Percentiles rank a stretch among this genome's conserved stretches.
These are phyloP conservation scores for Hypoxylon crocopeplum DNA, from an alignment of 495 filamentous ascomycete genomes.

Conservation along the genomic window DNA sequence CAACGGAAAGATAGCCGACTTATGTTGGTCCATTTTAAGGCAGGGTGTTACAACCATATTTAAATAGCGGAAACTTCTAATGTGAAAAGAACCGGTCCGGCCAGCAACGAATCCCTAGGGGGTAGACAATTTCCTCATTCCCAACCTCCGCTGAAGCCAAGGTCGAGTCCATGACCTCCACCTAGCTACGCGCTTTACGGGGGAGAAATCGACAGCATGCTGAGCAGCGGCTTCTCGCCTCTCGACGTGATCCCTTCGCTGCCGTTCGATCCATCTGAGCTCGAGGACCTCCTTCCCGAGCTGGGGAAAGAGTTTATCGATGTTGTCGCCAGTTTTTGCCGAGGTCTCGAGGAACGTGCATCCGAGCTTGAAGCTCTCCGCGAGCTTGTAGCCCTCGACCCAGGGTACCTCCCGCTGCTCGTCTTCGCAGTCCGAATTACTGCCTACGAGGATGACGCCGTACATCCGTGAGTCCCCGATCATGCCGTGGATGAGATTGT, in stretches of 20 bases:
- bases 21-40: too few relatives aligned
- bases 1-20: too few relatives aligned
- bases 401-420: constrained; percentile 37
- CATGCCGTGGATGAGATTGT: constrained; percentile 40
- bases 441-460: constrained; percentile 47
- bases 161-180: constrained; percentile 33
- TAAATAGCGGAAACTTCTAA: too few relatives aligned
- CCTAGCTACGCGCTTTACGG: constrained; percentile 14
- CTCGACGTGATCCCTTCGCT: background rate
- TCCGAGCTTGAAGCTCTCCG: constrained; percentile 24
- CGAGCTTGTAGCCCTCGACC: constrained; percentile 38
- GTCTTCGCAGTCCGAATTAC: constrained; percentile 41
- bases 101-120: constrained; percentile 11
- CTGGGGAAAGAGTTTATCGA: constrained; percentile 40
- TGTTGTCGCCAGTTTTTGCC: constrained; percentile 47
- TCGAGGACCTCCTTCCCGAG: constrained; percentile 43
- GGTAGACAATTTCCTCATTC: constrained; percentile 11
- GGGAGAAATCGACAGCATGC: constrained; percentile 5
- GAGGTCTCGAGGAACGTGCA: constrained; percentile 48
- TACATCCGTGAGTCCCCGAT: constrained; percentile 39
- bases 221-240: background rate
- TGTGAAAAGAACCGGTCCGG: too few relatives aligned
- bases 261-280: constrained; percentile 20
- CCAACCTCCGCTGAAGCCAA: constrained; percentile 26
- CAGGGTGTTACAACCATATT: too few relatives aligned